Evolutionary conservation across 768 basidiomycete genomes (phyloP), one percentile per base, ranked within the genome.

Genomic region (Naganishia antarctica): DNA sequence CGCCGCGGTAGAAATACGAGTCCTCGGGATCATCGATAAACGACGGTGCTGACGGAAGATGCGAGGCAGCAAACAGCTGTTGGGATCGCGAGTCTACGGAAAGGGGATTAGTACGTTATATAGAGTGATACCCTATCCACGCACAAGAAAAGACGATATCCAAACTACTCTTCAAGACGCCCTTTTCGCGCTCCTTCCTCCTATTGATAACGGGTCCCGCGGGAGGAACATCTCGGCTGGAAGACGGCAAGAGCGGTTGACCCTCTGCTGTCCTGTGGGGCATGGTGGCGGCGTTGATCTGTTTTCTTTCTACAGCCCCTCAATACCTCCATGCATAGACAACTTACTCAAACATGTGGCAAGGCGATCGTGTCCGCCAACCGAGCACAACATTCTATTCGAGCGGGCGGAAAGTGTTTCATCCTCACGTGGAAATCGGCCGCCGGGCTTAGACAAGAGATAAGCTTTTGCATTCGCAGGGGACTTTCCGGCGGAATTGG

Each of bases 81-180:
- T 76, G 72, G 28, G 71, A 73, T 28, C 75, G 69, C 0, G 72
- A 73, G 65, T 72, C 74, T 75, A 49, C 15, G 21, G 26, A 21
- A 7, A 48, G 62, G n/a, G n/a, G n/a, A n/a, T n/a, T n/a, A n/a
- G n/a, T n/a, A 37, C 34, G 15, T 37, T 37, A 37, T 7, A 7
- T 37, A 37, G 34, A 37, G 34, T 15, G 34, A 37, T 37, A 37
- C 3, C 34, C 11, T 25, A 18, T n/a, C 12, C 2, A 63, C 66
- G 53, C 43, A 67, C 66, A 67, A 21, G 66, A 67, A 57, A 63
- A 63, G 21, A 67, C 66, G 49, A 67, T 62, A 57, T 67, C 66
- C 25, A 67, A 47, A 63, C 66, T 67, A 25, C 66, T 67, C 57
- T 63, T 43, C 15, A 67, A 11, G 15, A 67, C 48, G 28, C 65